A percentile compares a stretch with the other conserved stretches of the same genome.
Evolutionary conservation across 345 rosid genomes (phyloP).

Genomic region (Salix arbutifolia): DNA sequence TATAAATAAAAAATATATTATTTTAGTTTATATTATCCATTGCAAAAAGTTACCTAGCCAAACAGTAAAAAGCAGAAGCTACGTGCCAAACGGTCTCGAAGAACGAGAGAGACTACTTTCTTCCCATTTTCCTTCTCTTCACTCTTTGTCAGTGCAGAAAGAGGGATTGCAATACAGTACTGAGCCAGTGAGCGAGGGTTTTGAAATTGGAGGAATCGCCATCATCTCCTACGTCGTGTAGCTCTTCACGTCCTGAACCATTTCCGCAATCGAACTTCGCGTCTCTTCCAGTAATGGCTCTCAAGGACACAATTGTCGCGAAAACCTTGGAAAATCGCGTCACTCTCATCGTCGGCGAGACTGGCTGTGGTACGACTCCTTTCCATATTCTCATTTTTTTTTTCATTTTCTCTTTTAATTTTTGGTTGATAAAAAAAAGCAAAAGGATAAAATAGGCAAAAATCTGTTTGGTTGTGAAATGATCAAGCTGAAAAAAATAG

Average conservation of each 20-base stretch:
- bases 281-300: conserved; percentile 63
- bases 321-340: conserved; percentile 85
- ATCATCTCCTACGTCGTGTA: conserved; percentile 45
- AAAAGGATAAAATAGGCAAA: neutral
- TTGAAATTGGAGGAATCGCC: conserved; percentile 38
- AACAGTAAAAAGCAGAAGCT: too few relatives aligned
- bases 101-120: neutral
- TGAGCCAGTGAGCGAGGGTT: neutral
- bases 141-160: too few relatives aligned
- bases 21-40: too few relatives aligned
- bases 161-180: neutral
- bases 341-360: conserved; percentile 88
- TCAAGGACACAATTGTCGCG: conserved; percentile 62
- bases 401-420: neutral
- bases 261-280: conserved; percentile 45
- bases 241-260: conserved; percentile 42
- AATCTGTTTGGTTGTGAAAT: neutral
- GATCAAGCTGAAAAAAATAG: neutral
- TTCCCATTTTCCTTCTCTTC: neutral
- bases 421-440: neutral
- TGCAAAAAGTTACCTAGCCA: neutral
- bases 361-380: conserved; percentile 77
- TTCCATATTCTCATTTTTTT: neutral
- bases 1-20: too few relatives aligned
- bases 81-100: too few relatives aligned